A percentile compares a stretch with the other conserved stretches of the same genome.
Conservation (phyloP, 176 grass and related monocot species). For the Oryza brachyantha region DNA sequence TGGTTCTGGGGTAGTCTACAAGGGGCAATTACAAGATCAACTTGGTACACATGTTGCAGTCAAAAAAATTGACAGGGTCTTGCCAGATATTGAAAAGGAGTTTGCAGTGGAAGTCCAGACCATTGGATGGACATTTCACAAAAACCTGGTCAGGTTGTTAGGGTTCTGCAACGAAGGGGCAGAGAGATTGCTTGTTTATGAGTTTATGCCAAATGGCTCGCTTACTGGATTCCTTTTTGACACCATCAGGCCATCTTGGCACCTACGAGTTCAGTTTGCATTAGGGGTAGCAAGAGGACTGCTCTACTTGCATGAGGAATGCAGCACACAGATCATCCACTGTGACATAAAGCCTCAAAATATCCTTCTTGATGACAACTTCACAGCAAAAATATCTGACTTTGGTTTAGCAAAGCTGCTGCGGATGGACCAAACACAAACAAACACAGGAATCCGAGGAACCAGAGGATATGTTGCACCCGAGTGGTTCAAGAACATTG, state of each 20-base stretch:
- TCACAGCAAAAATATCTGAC: constrained; percentile 4
- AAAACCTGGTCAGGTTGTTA: constrained; percentile 37
- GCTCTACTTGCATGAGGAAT: constrained; percentile 41
- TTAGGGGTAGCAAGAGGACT: constrained; percentile 32
- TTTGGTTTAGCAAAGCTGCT: constrained; percentile 39
- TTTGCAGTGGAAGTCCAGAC: constrained; percentile 30
- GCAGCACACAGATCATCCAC: constrained; percentile 46
- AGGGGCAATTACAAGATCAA: not conserved
- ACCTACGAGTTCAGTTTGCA: constrained; percentile 25
- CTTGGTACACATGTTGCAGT: constrained; percentile 14
- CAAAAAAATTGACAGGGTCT: constrained; percentile 34
- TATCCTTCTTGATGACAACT: constrained; percentile 34
- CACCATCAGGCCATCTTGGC: constrained; percentile 12
- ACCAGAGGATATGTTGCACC: constrained; percentile 27
- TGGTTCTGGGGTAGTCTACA: constrained; percentile 39
- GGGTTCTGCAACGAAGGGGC: constrained; percentile 37
- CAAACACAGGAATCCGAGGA: constrained; percentile 14
- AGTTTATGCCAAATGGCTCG: constrained; percentile 40
- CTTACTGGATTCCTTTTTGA: constrained; percentile 27
- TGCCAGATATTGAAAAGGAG: constrained; percentile 24
- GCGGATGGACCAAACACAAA: constrained; percentile 29
- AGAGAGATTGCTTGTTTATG: constrained; percentile 40
- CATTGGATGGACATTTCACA: constrained; percentile 36
- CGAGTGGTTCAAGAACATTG: constrained; percentile 48
- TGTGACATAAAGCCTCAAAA: constrained; percentile 56